These are phyloP conservation scores for Juncus effusus DNA, from an alignment of 176 grass and related monocot genomes.

Conservation along the genomic window DNA sequence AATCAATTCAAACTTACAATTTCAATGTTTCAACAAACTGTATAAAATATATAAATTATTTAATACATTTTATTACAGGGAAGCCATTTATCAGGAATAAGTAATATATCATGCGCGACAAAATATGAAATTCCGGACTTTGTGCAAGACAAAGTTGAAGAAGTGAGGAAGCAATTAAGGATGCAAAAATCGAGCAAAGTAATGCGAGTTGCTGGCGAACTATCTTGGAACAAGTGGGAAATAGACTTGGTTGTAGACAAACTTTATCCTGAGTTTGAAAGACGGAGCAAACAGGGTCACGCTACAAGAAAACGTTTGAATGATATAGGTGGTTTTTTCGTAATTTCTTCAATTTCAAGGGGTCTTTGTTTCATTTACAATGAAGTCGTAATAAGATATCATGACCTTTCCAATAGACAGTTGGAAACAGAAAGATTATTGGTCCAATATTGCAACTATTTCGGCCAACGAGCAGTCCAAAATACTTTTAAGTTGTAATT, in stretches of 20 bases:
- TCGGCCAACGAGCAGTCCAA: too few relatives aligned
- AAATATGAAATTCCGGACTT: not conserved
- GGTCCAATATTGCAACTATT: too few relatives aligned
- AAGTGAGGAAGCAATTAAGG: conserved; percentile 7
- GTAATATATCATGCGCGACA: not conserved
- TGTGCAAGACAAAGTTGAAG: not conserved
- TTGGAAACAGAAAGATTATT: too few relatives aligned
- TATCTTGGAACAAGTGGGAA: conserved; percentile 2
- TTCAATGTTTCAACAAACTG: not conserved
- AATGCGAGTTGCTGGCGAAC: conserved; percentile 1
- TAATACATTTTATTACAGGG: conserved; percentile 1
- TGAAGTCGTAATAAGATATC: too few relatives aligned
- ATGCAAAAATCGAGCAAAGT: not conserved
- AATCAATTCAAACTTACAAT: not conserved
- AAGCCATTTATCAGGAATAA: not conserved
- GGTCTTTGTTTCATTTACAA: too few relatives aligned
- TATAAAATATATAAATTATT: conserved; percentile 1
- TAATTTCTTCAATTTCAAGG: too few relatives aligned
- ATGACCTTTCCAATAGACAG: too few relatives aligned
- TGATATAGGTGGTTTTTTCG: conserved; percentile 1
- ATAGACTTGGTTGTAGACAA: not conserved
- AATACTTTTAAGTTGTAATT: too few relatives aligned
- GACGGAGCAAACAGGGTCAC: not conserved
- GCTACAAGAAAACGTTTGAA: not conserved
- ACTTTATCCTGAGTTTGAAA: not conserved